Base-by-base conservation (phyloP, 2,329 filamentous ascomycete species). In the Helicocarpus griseus region DNA sequence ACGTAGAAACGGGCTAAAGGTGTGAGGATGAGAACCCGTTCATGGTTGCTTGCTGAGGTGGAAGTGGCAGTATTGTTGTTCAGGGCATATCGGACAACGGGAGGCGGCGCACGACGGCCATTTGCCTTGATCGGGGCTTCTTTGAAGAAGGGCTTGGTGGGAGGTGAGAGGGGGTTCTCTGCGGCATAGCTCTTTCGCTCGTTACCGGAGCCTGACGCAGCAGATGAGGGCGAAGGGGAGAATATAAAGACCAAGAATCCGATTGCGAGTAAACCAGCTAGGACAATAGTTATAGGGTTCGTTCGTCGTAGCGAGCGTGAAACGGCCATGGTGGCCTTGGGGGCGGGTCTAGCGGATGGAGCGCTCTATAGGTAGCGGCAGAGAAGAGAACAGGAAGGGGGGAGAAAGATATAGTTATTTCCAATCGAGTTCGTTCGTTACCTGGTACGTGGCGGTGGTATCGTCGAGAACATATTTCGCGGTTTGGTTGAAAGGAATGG, bases 1-100 rank as follows among this genome's bases (percentile, higher is more conserved):
- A 87, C 84, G 70, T 96, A 97, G 77, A 97, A 98, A 56, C 87
- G 82, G 29, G 89, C 86, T 72, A 98, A 83, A 8, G 93, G 93
- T 1, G 93, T 96, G 54, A 98, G 79, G 64, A 98, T 87, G 51
- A 98, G 82, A 54, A 98, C 78, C 48, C 85, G 86, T 73, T 98
- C 93, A 58, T 81, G 76, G 65, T 95, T 93, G 56, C 77, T 80
- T 48, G 89, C 74, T 1, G 93, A 88, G 57, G 86, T 79, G 48
- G 77, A 68, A 19, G 90, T 86, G 53, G 87, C 87, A 40, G 90
- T 96, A 60, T 97, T 81, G 71, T 91, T 90, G 77, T 97, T 97
- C 71, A 98, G 85, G 68, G 94, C 83, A 75, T 96, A 97, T 68
- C 88, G 89, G 35, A 87, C 81, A 44, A 98, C 90, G 7, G 91